A percentile compares a stretch with the other conserved stretches of the same genome.
phyloP scores from a whole-genome alignment of 192 early-diverging fungal species.

The Funneliformis mosseae region DNA sequence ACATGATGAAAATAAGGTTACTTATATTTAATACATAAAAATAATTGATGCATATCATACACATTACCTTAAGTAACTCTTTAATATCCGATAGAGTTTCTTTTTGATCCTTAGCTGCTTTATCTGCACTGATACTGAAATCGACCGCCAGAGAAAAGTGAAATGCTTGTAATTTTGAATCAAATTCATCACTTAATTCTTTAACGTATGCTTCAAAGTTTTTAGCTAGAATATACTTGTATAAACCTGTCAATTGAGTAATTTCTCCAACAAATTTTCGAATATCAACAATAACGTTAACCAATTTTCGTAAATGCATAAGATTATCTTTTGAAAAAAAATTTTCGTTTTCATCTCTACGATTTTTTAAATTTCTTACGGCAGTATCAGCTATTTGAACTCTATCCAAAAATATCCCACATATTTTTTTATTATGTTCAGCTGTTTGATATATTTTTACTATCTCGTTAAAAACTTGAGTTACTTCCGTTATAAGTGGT shows the following conservation, averaged over 20 bases:
- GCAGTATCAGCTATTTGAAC: conserved; percentile 7
- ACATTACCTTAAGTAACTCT: too few relatives aligned
- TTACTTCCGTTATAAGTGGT: too few relatives aligned
- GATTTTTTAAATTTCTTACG: conserved; percentile 2
- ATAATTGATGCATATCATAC: too few relatives aligned
- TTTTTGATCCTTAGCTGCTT: too few relatives aligned
- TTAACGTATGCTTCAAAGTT: too few relatives aligned
- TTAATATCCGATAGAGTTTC: too few relatives aligned
- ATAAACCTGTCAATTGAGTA: neutral
- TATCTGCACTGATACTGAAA: too few relatives aligned
- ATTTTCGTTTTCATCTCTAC: neutral
- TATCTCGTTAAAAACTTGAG: too few relatives aligned
- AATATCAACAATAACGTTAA: neutral
- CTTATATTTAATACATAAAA: too few relatives aligned
- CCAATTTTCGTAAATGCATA: neutral
- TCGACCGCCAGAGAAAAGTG: neutral
- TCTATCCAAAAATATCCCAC: neutral
- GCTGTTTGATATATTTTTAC: too few relatives aligned
- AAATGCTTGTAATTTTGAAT: neutral
- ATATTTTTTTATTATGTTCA: too few relatives aligned
- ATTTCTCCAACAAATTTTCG: neutral
- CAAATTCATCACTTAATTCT: conserved; percentile 29
- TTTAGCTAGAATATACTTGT: neutral
- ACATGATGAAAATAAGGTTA: too few relatives aligned
- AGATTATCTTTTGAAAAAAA: conserved; percentile 1